phyloP scores from a whole-genome alignment of 441 rosid genomes.

The Populus hybrid region DNA sequence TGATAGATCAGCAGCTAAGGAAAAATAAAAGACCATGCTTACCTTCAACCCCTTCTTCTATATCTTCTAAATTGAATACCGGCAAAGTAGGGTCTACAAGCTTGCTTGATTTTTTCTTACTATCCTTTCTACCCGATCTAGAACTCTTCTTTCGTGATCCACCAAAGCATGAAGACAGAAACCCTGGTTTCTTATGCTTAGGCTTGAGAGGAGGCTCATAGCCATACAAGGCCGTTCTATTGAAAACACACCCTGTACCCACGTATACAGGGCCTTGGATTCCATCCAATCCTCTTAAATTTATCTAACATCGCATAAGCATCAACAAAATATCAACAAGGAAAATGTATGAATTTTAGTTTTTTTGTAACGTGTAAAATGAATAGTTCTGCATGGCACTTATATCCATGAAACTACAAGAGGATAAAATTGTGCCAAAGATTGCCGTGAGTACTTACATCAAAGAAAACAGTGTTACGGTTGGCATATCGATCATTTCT shows the following conservation, averaged over 20 bases:
- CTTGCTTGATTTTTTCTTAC: slow-evolving; percentile 48
- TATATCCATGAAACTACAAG: background rate
- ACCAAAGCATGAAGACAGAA: slow-evolving; percentile 47
- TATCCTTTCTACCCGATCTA: slow-evolving; percentile 37
- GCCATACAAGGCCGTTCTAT: slow-evolving; percentile 59
- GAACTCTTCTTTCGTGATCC: slow-evolving; percentile 45
- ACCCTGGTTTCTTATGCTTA: slow-evolving; percentile 43
- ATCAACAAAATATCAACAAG: background rate
- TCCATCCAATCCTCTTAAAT: slow-evolving; percentile 56
- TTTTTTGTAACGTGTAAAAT: background rate
- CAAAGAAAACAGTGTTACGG: slow-evolving; percentile 42
- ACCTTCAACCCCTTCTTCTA: slow-evolving; percentile 68
- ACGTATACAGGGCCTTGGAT: slow-evolving; percentile 67
- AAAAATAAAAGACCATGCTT: background rate
- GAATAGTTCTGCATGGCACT: background rate
- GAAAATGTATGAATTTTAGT: background rate
- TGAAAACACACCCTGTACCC: too few relatives aligned
- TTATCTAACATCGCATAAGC: slow-evolving; percentile 31
- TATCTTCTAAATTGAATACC: slow-evolving; percentile 49
- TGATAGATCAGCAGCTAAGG: background rate
- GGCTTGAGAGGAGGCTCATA: slow-evolving; percentile 57
- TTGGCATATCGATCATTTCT: slow-evolving; percentile 43
- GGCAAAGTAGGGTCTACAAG: slow-evolving; percentile 51
- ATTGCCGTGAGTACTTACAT: slow-evolving; percentile 19
- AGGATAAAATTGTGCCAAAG: background rate